phyloP scores from a whole-genome alignment of 169 alveolate species.

The Plasmodium coatneyi region DNA sequence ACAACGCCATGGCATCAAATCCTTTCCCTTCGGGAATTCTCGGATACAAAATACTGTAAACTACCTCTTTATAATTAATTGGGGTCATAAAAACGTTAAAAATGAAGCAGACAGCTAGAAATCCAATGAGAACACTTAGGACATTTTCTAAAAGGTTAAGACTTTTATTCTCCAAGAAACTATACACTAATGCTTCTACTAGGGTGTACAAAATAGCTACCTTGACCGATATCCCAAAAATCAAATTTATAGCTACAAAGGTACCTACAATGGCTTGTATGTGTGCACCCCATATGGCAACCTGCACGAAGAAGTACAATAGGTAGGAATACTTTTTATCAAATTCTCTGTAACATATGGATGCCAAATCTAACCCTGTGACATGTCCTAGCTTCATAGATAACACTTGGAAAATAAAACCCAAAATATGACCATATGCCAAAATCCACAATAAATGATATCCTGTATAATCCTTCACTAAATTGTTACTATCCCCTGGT shows the following conservation, averaged over 20 bases:
- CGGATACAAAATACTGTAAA: slow-evolving; percentile 41
- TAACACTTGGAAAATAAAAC: slow-evolving; percentile 79
- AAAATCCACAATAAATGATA: slow-evolving; percentile 80
- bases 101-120: slow-evolving; percentile 39
- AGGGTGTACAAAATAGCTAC: slow-evolving; percentile 56
- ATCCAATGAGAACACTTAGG: slow-evolving; percentile 61
- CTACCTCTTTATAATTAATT: slow-evolving; percentile 42
- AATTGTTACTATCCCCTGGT: neutral
- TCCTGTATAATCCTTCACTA: slow-evolving; percentile 73
- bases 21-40: slow-evolving; percentile 57
- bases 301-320: slow-evolving; percentile 43
- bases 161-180: slow-evolving; percentile 67
- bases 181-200: slow-evolving; percentile 56
- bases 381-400: slow-evolving; percentile 80
- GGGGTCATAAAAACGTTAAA: slow-evolving; percentile 71
- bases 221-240: slow-evolving; percentile 60
- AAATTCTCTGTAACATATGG: slow-evolving; percentile 64
- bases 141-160: slow-evolving; percentile 44
- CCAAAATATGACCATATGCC: slow-evolving; percentile 76
- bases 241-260: slow-evolving; percentile 60
- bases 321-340: slow-evolving; percentile 31
- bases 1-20: slow-evolving; percentile 57
- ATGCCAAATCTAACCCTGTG: slow-evolving; percentile 81
- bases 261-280: slow-evolving; percentile 66
- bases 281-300: slow-evolving; percentile 76